These are phyloP conservation scores for Yamadazyma mexicana DNA, from an alignment of 1,139 yeast species.

Conservation along the genomic window DNA sequence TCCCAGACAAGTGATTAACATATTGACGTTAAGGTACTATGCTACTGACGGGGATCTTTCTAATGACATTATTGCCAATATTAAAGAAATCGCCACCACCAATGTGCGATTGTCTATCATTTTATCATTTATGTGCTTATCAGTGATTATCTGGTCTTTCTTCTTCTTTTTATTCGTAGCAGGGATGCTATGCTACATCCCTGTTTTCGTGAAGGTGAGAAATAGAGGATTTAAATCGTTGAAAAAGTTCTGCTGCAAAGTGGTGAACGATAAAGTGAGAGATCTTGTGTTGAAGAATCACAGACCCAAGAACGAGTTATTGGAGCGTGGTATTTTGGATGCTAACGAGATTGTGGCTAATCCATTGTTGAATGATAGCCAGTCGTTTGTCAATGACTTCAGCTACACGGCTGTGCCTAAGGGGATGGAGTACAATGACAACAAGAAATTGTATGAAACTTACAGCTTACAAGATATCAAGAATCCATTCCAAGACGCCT, in stretches of 20 bases:
- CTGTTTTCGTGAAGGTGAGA: conserved; percentile 51
- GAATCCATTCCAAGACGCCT: conserved; percentile 11
- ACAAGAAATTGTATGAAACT: conserved; percentile 12
- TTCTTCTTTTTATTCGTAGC: conserved; percentile 60
- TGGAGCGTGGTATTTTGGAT: conserved; percentile 34
- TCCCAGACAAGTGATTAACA: conserved; percentile 87
- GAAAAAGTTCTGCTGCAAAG: conserved; percentile 58
- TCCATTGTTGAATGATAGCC: conserved; percentile 23
- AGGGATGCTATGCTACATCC: conserved; percentile 58
- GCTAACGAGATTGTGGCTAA: conserved; percentile 24
- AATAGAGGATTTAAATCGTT: conserved; percentile 38
- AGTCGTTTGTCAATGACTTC: conserved; percentile 12
- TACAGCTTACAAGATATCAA: conserved; percentile 12
- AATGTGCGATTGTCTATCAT: conserved; percentile 69
- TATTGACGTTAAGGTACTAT: conserved; percentile 62
- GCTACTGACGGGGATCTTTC: conserved; percentile 49
- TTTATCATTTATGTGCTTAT: conserved; percentile 71
- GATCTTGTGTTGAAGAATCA: conserved; percentile 50
- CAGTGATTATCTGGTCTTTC: conserved; percentile 72
- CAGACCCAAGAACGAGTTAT: conserved; percentile 34
- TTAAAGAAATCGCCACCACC: conserved; percentile 57
- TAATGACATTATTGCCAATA: conserved; percentile 50
- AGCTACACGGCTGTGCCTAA: conserved; percentile 4
- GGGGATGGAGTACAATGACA: conserved; percentile 14
- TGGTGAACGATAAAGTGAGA: conserved; percentile 57